Evolutionary conservation across 2,329 filamentous ascomycete genomes (phyloP), one percentile per base, ranked within the genome.

Genomic region (Cryphonectria naterciae): DNA sequence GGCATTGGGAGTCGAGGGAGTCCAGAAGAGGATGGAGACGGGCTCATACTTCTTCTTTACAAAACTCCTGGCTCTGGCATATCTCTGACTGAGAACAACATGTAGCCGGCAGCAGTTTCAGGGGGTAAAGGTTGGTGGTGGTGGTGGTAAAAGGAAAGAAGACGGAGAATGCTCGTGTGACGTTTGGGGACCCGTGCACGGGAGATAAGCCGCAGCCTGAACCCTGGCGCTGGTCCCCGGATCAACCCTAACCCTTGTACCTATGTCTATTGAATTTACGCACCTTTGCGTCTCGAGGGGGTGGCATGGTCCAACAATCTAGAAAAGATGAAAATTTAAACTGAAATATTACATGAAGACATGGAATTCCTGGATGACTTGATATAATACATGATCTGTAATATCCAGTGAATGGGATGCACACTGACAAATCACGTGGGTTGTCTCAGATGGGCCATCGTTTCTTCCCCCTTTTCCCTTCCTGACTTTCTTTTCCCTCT

Each of bases 1-100:
- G 88, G 88, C 77, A 91, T 82, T 49, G 87, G 88, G 37, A 90
- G 80, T 54, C 87, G 88, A 39, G 90, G 80, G 17, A 88, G 79
- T 66, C 81, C 81, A 5, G 82, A 84, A 6, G 82, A 78, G 4
- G 84, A 83, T 2, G 82, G 79, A 28, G 83, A 81, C 37, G 75
- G 77, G 69, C 79, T 78, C 74, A 83, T 82, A 77, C 66, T 73
- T 61, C 4, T n/a, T 58, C 64, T 25, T n/a, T 11, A 39, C 37
- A 39, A 39, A n/a, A 28, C 49, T 61, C 58, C 32, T 63, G 49
- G 39, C 28, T 46, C 49, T 63, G 46, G 60, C 37, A 49, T 49
- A 49, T 68, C 58, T 60, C 46, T 54, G 39, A 35, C 49, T 10
- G 54, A 8, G 15, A 35, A 19, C 54, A 32, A 19, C 54, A 58